Evolutionary conservation across 2,329 filamentous ascomycete genomes (phyloP).

Genomic region (Sclerotinia spermophila): DNA sequence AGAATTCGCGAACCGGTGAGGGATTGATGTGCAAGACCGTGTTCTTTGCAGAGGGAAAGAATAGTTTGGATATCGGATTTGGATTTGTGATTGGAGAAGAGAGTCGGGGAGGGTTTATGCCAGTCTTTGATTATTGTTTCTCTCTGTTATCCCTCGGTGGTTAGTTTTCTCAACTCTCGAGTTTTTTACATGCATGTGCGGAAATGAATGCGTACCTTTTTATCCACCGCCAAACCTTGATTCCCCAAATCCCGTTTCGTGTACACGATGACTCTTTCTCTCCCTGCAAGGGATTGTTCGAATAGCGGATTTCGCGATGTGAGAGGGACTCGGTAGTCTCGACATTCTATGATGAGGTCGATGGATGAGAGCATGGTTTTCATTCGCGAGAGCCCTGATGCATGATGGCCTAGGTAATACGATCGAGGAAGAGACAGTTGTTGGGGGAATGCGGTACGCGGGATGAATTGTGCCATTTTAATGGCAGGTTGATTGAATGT

Average conservation of each 20-base stretch:
- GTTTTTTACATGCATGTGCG: neutral
- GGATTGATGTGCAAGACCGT: conserved; percentile 50
- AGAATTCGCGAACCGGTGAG: conserved; percentile 82
- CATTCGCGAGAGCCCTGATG: conserved; percentile 76
- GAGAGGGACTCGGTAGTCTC: conserved; percentile 86
- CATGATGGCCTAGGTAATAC: conserved; percentile 94
- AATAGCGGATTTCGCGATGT: conserved; percentile 89
- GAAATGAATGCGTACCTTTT: conserved; percentile 39
- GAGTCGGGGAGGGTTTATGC: conserved; percentile 49
- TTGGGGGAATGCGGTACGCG: conserved; percentile 68
- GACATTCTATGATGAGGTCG: conserved; percentile 88
- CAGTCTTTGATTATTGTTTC: conserved; percentile 51
- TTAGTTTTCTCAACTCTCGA: neutral
- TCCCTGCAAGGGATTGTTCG: conserved; percentile 69
- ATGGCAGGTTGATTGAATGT: conserved; percentile 10
- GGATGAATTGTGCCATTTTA: conserved; percentile 54
- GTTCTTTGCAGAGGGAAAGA: conserved; percentile 49
- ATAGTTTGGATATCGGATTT: conserved; percentile 42
- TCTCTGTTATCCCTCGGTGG: conserved; percentile 37
- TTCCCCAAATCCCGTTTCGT: conserved; percentile 80
- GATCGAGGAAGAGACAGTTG: conserved; percentile 75
- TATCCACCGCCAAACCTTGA: conserved; percentile 40
- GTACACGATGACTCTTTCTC: conserved; percentile 78
- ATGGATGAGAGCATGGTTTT: conserved; percentile 74
- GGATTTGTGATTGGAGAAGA: conserved; percentile 51